Conservation (phyloP, 225 moss, liverwort and hornwort species). For the Polytrichum commune region DNA sequence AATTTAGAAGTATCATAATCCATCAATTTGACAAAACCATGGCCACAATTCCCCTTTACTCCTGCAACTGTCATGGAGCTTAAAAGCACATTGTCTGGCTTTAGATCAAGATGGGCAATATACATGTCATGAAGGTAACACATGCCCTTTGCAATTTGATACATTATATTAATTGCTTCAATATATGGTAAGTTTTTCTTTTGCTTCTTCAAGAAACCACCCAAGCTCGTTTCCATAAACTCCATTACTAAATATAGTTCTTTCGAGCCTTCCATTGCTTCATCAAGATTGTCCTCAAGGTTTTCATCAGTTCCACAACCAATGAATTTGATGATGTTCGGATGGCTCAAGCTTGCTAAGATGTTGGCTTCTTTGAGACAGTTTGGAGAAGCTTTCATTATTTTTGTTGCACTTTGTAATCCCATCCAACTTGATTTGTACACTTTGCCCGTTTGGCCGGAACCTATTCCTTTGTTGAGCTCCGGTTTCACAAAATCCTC, state of each 20-base stretch:
- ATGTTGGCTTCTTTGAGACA: slow-evolving; percentile 20
- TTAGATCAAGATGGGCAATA: slow-evolving; percentile 5
- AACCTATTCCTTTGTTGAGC: too few species aligned
- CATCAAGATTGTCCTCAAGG: not conserved
- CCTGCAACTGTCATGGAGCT: not conserved
- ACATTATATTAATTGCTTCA: not conserved
- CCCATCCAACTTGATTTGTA: slow-evolving; percentile 8
- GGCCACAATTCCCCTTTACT: not conserved
- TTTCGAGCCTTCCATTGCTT: too few species aligned
- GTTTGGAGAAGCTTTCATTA: not conserved
- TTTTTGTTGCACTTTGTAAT: slow-evolving; percentile 16
- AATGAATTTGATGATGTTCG: slow-evolving; percentile 16
- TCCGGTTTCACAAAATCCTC: too few species aligned
- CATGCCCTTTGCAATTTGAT: slow-evolving; percentile 8
- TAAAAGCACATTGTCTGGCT: slow-evolving; percentile 1
- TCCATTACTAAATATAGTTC: not conserved
- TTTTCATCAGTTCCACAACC: slow-evolving; percentile 8
- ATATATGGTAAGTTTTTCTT: not conserved
- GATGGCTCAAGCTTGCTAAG: slow-evolving; percentile 14
- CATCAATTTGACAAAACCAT: not conserved
- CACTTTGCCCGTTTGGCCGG: not conserved
- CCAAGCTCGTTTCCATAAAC: not conserved
- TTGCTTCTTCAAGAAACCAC: not conserved
- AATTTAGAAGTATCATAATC: not conserved
- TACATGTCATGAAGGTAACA: slow-evolving; percentile 1